Percentiles rank a stretch among this genome's conserved stretches.
These are phyloP conservation scores for Nelumbo lutea DNA, from an alignment of 164 flowering plant genomes.

Conservation along the genomic window DNA sequence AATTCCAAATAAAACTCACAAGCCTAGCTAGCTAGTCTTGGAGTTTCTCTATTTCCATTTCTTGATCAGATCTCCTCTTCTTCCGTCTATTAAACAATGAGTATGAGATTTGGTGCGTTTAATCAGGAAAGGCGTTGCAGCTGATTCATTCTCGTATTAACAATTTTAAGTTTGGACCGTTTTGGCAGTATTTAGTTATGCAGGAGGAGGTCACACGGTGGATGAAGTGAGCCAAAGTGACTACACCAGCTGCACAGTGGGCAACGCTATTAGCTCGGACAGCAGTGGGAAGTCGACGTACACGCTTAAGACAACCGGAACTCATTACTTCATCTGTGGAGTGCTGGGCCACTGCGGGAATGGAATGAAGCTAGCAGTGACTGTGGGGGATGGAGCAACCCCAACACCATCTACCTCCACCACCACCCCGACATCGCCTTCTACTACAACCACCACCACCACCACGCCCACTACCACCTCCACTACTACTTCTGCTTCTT, in stretches of 20 bases:
- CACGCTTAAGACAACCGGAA: conserved; percentile 36
- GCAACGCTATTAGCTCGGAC: conserved; percentile 28
- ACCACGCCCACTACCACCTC: conserved; percentile 7
- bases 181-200: conserved; percentile 39
- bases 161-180: background rate
- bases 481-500: conserved; percentile 4
- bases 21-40: too few relatives aligned
- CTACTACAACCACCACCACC: background rate
- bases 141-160: too few relatives aligned
- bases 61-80: too few relatives aligned
- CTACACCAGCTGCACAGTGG: conserved; percentile 31
- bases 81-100: too few relatives aligned
- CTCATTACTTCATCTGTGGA: conserved; percentile 50
- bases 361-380: conserved; percentile 54
- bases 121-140: too few relatives aligned
- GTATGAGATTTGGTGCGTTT: too few relatives aligned
- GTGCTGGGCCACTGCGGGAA: conserved; percentile 33
- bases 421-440: background rate
- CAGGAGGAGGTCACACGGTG: conserved; percentile 31
- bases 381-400: conserved; percentile 16
- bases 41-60: too few relatives aligned
- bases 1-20: too few relatives aligned
- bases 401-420: conserved; percentile 4
- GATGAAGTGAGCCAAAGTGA: conserved; percentile 42
- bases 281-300: conserved; percentile 35